A percentile compares a stretch with the other conserved stretches of the same genome.
Conservation (phyloP, 495 filamentous ascomycete species). For the Bacidia gigantensis region DNA sequence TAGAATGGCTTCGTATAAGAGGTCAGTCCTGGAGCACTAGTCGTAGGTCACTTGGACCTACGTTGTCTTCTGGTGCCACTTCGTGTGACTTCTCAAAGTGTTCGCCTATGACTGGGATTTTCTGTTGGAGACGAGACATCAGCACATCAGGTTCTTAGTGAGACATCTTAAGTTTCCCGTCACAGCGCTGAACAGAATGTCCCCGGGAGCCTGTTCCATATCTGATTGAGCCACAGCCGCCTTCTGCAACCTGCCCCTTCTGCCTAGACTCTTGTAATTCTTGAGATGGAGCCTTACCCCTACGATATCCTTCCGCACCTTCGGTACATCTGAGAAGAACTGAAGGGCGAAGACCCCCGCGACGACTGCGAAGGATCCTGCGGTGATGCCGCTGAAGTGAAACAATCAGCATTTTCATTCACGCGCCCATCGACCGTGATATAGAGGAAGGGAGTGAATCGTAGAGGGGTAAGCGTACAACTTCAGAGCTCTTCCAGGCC, state of each 20-base stretch:
- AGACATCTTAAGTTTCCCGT: not conserved
- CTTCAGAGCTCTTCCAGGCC: constrained; percentile 27
- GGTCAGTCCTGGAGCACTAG: too few species aligned
- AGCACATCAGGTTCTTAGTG: not conserved
- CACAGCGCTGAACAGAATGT: not conserved
- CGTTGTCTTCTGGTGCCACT: constrained; percentile 18
- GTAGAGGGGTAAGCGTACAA: constrained; percentile 31
- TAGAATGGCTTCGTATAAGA: too few species aligned
- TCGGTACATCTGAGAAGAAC: constrained; percentile 58
- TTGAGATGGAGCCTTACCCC: constrained; percentile 19
- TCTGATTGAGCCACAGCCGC: too few species aligned
- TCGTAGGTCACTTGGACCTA: too few species aligned
- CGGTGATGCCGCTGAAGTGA: constrained; percentile 20
- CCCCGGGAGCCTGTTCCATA: too few species aligned
- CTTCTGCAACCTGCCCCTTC: not conserved
- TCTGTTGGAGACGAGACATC: constrained; percentile 4
- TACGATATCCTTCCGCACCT: constrained; percentile 51
- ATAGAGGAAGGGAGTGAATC: not conserved
- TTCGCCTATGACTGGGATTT: constrained; percentile 17
- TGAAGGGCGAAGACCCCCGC: constrained; percentile 51
- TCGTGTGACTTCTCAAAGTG: constrained; percentile 17
- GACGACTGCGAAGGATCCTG: constrained; percentile 44
- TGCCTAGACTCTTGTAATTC: not conserved
- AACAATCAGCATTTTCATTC: not conserved
- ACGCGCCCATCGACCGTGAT: not conserved